These are phyloP conservation scores for Ganoderma meredithae DNA, from an alignment of 1,284 basidiomycete species.

Conservation along the genomic window DNA sequence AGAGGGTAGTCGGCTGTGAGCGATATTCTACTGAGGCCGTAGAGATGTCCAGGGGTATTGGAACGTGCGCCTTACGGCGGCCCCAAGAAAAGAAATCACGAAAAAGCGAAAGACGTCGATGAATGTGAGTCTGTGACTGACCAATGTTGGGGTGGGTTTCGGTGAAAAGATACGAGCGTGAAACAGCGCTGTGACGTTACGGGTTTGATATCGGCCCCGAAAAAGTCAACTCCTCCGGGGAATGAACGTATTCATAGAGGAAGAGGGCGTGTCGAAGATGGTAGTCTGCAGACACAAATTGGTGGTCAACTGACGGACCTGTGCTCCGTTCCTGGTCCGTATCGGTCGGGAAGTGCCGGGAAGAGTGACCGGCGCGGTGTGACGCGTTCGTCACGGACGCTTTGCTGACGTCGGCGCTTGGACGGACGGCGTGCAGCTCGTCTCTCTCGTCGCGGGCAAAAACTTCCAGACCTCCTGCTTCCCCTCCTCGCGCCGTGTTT, in stretches of 20 bases:
- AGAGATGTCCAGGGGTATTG: slow-evolving; percentile 13
- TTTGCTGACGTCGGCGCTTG: slow-evolving; percentile 24
- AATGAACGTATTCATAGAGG: background rate
- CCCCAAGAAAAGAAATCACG: background rate
- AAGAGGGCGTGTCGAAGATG: background rate
- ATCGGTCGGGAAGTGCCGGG: slow-evolving; percentile 5
- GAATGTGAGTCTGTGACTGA: background rate
- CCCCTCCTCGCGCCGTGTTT: slow-evolving; percentile 3
- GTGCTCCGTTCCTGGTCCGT: background rate
- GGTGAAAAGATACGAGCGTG: background rate
- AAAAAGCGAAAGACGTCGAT: background rate
- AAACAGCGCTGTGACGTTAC: background rate
- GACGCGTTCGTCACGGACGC: slow-evolving; percentile 13
- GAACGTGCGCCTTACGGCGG: background rate
- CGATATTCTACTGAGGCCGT: slow-evolving; percentile 10
- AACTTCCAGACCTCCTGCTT: slow-evolving; percentile 11
- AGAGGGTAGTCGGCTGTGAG: background rate
- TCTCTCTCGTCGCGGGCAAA: slow-evolving; percentile 13
- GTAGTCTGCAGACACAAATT: background rate
- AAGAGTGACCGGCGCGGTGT: slow-evolving; percentile 12
- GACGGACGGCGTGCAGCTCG: background rate
- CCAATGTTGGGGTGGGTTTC: slow-evolving; percentile 7
- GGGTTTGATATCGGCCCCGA: background rate
- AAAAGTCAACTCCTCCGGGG: background rate
- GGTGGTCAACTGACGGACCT: slow-evolving; percentile 2